Percentiles rank a stretch among this genome's conserved stretches.
These are phyloP conservation scores for Coffea humblotiana DNA, from an alignment of 305 asterid species.

Conservation along the genomic window DNA sequence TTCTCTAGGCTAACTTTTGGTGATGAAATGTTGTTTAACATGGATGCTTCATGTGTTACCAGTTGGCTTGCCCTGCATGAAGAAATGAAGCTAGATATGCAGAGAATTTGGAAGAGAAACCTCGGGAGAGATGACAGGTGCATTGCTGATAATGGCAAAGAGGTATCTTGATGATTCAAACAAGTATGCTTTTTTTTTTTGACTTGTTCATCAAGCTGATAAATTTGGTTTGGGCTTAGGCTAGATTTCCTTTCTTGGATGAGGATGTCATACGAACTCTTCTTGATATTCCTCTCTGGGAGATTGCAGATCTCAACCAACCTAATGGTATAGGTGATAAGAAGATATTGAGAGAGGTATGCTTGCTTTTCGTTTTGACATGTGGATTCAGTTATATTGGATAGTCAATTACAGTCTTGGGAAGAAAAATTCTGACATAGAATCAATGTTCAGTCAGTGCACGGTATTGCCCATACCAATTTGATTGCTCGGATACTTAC, in stretches of 20 bases:
- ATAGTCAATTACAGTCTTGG: not conserved
- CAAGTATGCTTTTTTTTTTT: conserved; percentile 1
- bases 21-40: not conserved
- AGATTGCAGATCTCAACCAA: conserved; percentile 79
- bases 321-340: conserved; percentile 93
- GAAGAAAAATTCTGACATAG: not conserved
- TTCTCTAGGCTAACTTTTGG: not conserved
- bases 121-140: conserved; percentile 96
- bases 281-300: conserved; percentile 92
- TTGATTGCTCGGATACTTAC: not conserved
- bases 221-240: conserved; percentile 40
- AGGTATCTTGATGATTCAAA: conserved; percentile 45
- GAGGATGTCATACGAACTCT: conserved; percentile 81
- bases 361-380: conserved; percentile 3
- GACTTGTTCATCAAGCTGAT: conserved; percentile 13
- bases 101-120: conserved; percentile 97
- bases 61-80: conserved; percentile 90
- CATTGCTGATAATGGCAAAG: conserved; percentile 92
- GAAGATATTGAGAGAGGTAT: conserved; percentile 84
- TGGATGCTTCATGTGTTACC: conserved; percentile 16
- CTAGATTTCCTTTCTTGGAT: conserved; percentile 91
- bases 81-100: conserved; percentile 94
- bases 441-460: not conserved
- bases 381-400: not conserved
- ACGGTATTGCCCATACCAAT: not conserved